Evolutionary conservation across 352 stramenopile genomes (phyloP).

Genomic region (Globisporangium mamillatum): DNA sequence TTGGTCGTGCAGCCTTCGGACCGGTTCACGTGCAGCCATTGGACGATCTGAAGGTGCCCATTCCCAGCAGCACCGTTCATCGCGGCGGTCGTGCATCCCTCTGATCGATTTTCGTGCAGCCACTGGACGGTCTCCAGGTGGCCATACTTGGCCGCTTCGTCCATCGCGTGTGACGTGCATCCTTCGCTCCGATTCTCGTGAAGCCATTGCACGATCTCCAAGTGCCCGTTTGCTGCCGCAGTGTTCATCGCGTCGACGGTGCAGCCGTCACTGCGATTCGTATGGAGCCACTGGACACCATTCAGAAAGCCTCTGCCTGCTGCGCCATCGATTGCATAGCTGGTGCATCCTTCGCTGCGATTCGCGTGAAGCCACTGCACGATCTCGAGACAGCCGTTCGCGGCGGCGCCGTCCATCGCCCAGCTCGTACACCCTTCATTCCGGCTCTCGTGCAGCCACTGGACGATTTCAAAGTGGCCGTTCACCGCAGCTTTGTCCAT

Average conservation of each 20-base stretch:
- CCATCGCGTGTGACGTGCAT: neutral
- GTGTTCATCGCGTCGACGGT: conserved; percentile 6
- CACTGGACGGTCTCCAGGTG: conserved; percentile 32
- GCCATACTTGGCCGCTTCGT: conserved; percentile 13
- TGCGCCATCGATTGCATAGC: conserved; percentile 2
- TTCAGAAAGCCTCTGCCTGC: neutral
- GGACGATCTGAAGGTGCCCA: neutral
- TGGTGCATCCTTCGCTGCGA: conserved; percentile 1
- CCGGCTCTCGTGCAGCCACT: conserved; percentile 35
- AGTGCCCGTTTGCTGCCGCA: neutral
- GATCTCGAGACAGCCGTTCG: conserved; percentile 3
- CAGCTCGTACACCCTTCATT: conserved; percentile 16
- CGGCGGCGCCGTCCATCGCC: neutral
- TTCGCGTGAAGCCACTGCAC: neutral
- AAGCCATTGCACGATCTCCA: neutral
- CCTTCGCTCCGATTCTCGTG: conserved; percentile 5
- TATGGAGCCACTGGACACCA: neutral
- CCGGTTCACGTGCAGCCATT: neutral
- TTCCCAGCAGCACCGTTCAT: neutral
- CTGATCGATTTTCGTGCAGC: conserved; percentile 17
- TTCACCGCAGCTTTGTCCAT: conserved; percentile 1
- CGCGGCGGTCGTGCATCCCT: neutral
- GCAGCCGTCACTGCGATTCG: conserved; percentile 1
- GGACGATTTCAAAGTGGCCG: conserved; percentile 14
- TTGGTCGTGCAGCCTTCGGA: neutral